These are phyloP conservation scores for Metschnikowia peoriensis DNA, from an alignment of 805 yeast species.

Conservation along the genomic window DNA sequence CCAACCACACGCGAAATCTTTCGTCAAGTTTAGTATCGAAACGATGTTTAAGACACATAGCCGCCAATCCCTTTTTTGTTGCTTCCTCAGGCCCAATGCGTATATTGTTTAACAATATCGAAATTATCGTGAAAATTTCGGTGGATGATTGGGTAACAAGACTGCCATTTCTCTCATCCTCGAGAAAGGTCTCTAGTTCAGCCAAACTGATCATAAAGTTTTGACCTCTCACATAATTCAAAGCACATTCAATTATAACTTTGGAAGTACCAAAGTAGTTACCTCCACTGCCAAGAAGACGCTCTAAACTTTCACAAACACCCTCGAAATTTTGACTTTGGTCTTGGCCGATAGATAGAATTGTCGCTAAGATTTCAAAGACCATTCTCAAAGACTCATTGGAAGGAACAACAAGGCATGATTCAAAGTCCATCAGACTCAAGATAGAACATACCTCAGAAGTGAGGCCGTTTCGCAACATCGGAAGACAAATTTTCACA, in stretches of 20 bases:
- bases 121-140: neutral
- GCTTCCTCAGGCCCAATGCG: neutral
- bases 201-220: neutral
- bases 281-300: neutral
- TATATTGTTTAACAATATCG: neutral
- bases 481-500: slow-evolving; percentile 3
- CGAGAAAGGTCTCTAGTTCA: slow-evolving; percentile 5
- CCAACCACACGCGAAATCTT: slow-evolving; percentile 6
- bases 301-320: neutral
- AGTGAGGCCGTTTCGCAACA: slow-evolving; percentile 1
- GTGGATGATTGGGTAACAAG: neutral
- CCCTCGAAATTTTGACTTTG: neutral
- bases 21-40: neutral
- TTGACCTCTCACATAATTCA: neutral
- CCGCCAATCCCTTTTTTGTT: neutral
- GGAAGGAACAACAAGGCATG: neutral
- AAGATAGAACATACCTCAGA: slow-evolving; percentile 13
- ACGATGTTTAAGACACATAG: slow-evolving; percentile 2
- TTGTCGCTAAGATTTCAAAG: slow-evolving; percentile 7
- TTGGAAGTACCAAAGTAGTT: slow-evolving; percentile 2
- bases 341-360: neutral
- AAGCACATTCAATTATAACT: neutral
- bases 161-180: neutral
- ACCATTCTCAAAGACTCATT: slow-evolving; percentile 1
- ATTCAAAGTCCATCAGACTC: slow-evolving; percentile 5